Evolutionary conservation across 495 filamentous ascomycete species (phyloP), one percentile per base, ranked within the genome.

Genomic region (Neurospora cerealis): DNA sequence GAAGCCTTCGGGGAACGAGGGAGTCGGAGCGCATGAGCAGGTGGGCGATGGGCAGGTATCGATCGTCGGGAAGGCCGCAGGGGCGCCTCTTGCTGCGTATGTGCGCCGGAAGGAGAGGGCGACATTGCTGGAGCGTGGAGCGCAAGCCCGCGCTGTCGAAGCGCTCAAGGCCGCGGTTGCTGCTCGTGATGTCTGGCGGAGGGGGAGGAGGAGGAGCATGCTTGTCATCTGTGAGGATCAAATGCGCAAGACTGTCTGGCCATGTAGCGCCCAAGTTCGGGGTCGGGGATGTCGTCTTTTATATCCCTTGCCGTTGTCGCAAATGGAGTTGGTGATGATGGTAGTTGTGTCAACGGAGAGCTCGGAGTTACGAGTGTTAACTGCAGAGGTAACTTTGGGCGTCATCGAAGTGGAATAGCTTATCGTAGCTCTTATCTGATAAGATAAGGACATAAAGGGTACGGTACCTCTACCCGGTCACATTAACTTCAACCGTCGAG

Each of bases 41-140:
- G 86, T 91, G 74, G 93, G 87, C 5, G 89, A 85, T 7, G 93
- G 93, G 79, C 93, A 96, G 75, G 80, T 83, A 73, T 89, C 83
- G 17, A 87, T 87, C 1, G 88, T 84, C 21, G 86, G 87, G 70
- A 90, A 83, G 36, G 75, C 42, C 39, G 80, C 54, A 0, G 73
- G 10, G 15, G 54, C 54, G 6, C 54, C 54, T 66, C 54, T 32
- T 36, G 54, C 54, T 66, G 28, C 54, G 3, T 66, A 66, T 3
- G 54, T 34, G 28, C 54, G 54, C 9, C 28, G 54, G 28, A 66
- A 9, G 24, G 2, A 34, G 15, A 17, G 1, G 5, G 54, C 15
- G 0, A 19, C 54, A 66, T 34, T 66, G 54, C 32, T 66, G 3
- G 54, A 66, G 54, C 28, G 28, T 66, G 3, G 28, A 19, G 28